Conservation (phyloP, 331 rosid species). For the Spiraea crenata region DNA sequence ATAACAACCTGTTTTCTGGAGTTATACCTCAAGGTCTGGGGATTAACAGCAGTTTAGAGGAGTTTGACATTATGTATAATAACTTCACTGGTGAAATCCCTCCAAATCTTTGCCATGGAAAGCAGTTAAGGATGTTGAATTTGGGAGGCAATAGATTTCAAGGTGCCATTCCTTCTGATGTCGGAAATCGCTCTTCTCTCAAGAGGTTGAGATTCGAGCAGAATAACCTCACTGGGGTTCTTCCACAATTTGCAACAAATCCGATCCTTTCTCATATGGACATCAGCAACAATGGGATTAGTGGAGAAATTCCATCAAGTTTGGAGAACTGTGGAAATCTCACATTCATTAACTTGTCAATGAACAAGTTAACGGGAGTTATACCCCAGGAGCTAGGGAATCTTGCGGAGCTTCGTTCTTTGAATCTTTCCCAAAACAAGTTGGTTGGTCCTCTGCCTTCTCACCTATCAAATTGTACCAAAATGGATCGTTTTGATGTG, state of each 20-base stretch:
- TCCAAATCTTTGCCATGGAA: conserved; percentile 70
- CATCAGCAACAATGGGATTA: conserved; percentile 49
- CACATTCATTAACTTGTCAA: conserved; percentile 46
- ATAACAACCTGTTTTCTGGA: conserved; percentile 67
- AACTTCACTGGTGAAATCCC: conserved; percentile 71
- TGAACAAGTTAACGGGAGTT: conserved; percentile 49
- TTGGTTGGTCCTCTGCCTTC: conserved; percentile 69
- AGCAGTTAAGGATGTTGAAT: conserved; percentile 35
- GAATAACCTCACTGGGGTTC: conserved; percentile 53
- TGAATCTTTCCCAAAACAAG: conserved; percentile 54
- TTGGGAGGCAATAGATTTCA: conserved; percentile 63
- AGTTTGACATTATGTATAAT: conserved; percentile 60
- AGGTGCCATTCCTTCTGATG: conserved; percentile 57
- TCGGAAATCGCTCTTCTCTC: conserved; percentile 70
- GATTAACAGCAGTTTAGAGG: conserved; percentile 55
- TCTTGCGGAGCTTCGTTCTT: conserved; percentile 34
- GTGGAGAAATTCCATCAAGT: conserved; percentile 61
- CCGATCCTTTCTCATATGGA: conserved; percentile 40
- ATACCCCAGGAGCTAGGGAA: conserved; percentile 64
- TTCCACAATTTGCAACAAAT: conserved; percentile 52
- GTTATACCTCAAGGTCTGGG: conserved; percentile 77
- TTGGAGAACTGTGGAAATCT: conserved; percentile 56
- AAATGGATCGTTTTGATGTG: conserved; percentile 48
- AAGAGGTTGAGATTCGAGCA: conserved; percentile 51
- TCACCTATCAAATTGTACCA: conserved; percentile 54